Conservation (phyloP, 2,329 filamentous ascomycete species). For the Apiospora saccharicola region DNA sequence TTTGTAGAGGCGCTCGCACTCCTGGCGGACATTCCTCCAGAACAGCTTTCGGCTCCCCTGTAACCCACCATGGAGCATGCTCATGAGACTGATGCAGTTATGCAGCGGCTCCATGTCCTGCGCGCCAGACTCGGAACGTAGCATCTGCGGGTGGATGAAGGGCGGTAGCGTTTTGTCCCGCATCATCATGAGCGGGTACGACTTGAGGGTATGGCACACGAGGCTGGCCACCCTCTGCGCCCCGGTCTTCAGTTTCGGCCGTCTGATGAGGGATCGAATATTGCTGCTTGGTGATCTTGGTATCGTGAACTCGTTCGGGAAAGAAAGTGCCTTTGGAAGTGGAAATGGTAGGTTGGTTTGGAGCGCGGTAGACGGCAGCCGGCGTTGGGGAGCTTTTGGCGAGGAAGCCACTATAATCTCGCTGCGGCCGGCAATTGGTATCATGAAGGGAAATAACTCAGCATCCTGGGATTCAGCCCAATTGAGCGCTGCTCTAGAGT, state of each 20-base stretch:
- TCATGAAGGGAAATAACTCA: not conserved
- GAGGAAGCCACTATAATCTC: not conserved
- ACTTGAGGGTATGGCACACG: constrained; percentile 50
- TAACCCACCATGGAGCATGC: constrained; percentile 46
- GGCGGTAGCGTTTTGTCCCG: constrained; percentile 48
- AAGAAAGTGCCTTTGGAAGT: constrained; percentile 16
- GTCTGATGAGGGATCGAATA: constrained; percentile 39
- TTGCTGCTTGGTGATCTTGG: constrained; percentile 33
- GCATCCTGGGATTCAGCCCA: not conserved
- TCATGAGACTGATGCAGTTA: constrained; percentile 51
- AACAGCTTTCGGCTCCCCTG: constrained; percentile 49
- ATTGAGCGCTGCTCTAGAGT: not conserved
- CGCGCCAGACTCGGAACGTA: constrained; percentile 35
- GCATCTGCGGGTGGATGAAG: constrained; percentile 48
- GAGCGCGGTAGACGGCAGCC: not conserved
- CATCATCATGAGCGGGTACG: constrained; percentile 50
- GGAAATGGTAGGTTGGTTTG: constrained; percentile 25
- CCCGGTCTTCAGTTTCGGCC: constrained; percentile 37
- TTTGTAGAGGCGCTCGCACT: constrained; percentile 49
- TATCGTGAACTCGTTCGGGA: constrained; percentile 32
- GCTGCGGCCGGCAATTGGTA: too few relatives aligned
- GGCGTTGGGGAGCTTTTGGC: not conserved
- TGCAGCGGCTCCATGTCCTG: constrained; percentile 45
- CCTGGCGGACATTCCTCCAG: constrained; percentile 52
- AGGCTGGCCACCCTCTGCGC: constrained; percentile 45